phyloP scores from a whole-genome alignment of 805 yeast species.

The Teunomyces panamensis region DNA sequence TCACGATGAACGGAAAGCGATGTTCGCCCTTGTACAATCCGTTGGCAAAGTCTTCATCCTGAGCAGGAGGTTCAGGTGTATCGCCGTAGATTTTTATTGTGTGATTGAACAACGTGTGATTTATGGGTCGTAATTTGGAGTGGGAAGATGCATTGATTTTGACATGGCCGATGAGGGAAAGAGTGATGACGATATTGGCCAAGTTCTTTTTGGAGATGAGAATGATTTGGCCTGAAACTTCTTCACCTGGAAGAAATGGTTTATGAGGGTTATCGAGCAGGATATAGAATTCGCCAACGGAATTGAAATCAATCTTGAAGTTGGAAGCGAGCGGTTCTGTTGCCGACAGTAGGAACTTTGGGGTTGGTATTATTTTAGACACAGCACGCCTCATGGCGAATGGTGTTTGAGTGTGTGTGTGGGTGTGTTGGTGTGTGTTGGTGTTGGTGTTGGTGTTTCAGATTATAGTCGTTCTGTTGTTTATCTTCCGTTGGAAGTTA shows the following conservation, averaged over 20 bases:
- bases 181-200: slow-evolving; percentile 49
- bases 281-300: slow-evolving; percentile 65
- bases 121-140: slow-evolving; percentile 50
- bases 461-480: no score
- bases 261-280: slow-evolving; percentile 72
- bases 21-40: slow-evolving; percentile 83
- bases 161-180: slow-evolving; percentile 56
- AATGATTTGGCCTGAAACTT: slow-evolving; percentile 60
- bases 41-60: slow-evolving; percentile 22
- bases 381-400: slow-evolving; percentile 51
- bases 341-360: slow-evolving; percentile 8
- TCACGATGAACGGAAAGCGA: slow-evolving; percentile 80
- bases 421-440: neutral
- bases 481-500: no score
- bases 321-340: slow-evolving; percentile 12
- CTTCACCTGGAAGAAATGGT: slow-evolving; percentile 78
- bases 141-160: slow-evolving; percentile 53
- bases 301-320: slow-evolving; percentile 34
- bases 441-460: neutral
- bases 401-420: neutral
- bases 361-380: slow-evolving; percentile 39
- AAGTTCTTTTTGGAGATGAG: slow-evolving; percentile 55
- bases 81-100: slow-evolving; percentile 57
- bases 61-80: slow-evolving; percentile 1
- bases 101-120: slow-evolving; percentile 54